A percentile compares a stretch with the other conserved stretches of the same genome.
Conservation (phyloP, 345 rosid species). For the rapeseed (Brassica napus) region DNA sequence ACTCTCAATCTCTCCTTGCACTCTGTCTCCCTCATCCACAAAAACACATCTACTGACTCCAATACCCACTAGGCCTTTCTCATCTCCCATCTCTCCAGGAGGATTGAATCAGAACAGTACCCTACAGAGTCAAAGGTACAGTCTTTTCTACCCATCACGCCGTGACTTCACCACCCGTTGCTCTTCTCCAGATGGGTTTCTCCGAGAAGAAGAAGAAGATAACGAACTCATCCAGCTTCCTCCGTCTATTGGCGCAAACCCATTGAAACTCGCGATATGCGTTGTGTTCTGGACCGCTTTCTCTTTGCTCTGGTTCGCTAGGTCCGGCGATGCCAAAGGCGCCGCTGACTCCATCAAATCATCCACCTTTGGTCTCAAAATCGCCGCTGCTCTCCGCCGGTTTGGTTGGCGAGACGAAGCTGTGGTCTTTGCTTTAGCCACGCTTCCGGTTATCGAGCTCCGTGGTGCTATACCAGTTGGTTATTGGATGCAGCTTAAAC, state of each 20-base stretch:
- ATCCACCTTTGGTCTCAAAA: constrained; percentile 71
- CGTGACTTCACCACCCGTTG: constrained; percentile 4
- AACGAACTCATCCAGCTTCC: constrained; percentile 33
- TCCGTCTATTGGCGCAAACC: constrained; percentile 43
- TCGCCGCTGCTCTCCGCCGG: constrained; percentile 64
- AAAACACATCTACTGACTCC: constrained; percentile 43
- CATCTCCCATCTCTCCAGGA: constrained; percentile 10
- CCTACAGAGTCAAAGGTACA: constrained; percentile 17
- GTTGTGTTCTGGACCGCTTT: constrained; percentile 73
- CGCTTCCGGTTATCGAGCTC: constrained; percentile 88
- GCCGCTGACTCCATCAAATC: constrained; percentile 79
- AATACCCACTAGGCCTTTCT: constrained; percentile 11
- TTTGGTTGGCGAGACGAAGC: constrained; percentile 85
- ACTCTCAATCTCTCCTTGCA: constrained; percentile 32
- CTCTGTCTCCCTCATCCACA: constrained; percentile 35
- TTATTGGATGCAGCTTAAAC: constrained; percentile 93
- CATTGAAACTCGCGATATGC: constrained; percentile 53
- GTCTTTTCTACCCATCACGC: constrained; percentile 18
- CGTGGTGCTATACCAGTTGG: constrained; percentile 98
- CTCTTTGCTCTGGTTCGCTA: constrained; percentile 77
- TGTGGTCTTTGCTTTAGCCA: constrained; percentile 87
- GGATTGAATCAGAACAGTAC: constrained; percentile 29
- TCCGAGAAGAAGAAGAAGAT: constrained; percentile 41
- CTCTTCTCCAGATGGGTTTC: constrained; percentile 43
- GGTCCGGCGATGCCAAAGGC: constrained; percentile 79